phyloP scores from a whole-genome alignment of 495 filamentous ascomycete genomes.

The Penicillium tannophilum region DNA sequence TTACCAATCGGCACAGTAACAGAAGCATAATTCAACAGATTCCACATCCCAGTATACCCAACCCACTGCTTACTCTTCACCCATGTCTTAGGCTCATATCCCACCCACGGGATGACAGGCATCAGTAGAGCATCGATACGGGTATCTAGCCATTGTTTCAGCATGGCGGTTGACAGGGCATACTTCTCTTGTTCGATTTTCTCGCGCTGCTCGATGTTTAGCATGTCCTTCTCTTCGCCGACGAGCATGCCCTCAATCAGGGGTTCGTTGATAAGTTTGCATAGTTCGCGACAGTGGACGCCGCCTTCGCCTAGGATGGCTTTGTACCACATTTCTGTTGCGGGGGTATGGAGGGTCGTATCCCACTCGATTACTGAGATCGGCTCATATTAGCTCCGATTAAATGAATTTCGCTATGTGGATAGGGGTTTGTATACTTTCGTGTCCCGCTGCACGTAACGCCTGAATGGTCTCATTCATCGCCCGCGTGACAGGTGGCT shows the following conservation, averaged over 20 bases:
- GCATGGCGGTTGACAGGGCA: conserved; percentile 27
- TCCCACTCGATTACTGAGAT: conserved; percentile 47
- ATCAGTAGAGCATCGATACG: conserved; percentile 66
- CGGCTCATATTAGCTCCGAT: not conserved
- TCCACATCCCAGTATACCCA: conserved; percentile 67
- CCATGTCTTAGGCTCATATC: conserved; percentile 48
- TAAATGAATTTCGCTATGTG: no score
- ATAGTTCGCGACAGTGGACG: conserved; percentile 45
- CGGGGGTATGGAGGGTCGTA: conserved; percentile 24
- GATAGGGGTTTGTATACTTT: conserved; percentile 32
- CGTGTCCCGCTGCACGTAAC: conserved; percentile 43
- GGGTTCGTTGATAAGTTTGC: conserved; percentile 58
- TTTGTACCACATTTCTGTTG: conserved; percentile 43
- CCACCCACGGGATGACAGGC: conserved; percentile 55
- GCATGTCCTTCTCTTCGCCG: conserved; percentile 28
- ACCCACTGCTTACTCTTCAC: conserved; percentile 58
- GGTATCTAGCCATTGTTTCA: conserved; percentile 53
- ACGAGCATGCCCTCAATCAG: conserved; percentile 48
- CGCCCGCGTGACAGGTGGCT: conserved; percentile 52
- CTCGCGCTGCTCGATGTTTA: conserved; percentile 32
- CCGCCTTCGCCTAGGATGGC: conserved; percentile 62
- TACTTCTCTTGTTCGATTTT: conserved; percentile 31
- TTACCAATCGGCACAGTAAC: conserved; percentile 54
- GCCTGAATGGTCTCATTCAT: conserved; percentile 39
- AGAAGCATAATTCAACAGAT: conserved; percentile 65